Base-by-base conservation (phyloP, 2,329 filamentous ascomycete genomes). In the Polychaeton citri region DNA sequence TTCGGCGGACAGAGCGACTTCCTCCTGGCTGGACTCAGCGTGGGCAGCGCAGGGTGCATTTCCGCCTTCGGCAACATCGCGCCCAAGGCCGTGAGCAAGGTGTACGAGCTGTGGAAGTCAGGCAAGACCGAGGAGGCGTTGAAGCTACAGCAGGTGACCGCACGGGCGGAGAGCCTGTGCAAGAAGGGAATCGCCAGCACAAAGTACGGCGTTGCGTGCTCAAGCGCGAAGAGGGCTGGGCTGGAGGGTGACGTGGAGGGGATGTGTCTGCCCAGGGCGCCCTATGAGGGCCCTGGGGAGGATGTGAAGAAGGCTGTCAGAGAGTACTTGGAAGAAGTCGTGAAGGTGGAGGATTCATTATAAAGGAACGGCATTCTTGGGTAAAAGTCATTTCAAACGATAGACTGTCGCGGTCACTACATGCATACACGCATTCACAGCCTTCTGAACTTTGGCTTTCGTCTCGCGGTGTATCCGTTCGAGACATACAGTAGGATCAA, bases 1-100 rank as follows among this genome's bases (percentile, higher is more conserved):
- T 84, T 74, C 48, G 79, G 78, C 1, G 81, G 81, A 1, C 79
- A 85, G 59, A 74, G 72, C 2, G 81, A 86, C 49, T 85, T 81
- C 53, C 56, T 85, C 28, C 59, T 76, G 19, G 69, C 65, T 2
- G 71, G 69, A 0, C 45, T 76, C 10, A 62, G 63, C 2, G 62
- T 65, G 3, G 72, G 72, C 1, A 64, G 61, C 15, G 63, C 66
- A 1, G 72, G 72, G 1, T 73, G 68, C 41, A 71, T 76, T 34
- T 65, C 69, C 2, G 71, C 66, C 1, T 75, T 76, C 48, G 69
- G 65, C 20, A 75, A 71, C 43, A 56, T 69, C 2, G 66, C 66
- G 40, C 68, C 67, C 2, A 67, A 64, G 43, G 64, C 69, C 0
- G 62, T 74, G 21, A 61, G 65, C 5, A 59, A 59, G 36, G 68